Base-by-base conservation (phyloP, 768 basidiomycete genomes). In the Lactarius quietus region DNA sequence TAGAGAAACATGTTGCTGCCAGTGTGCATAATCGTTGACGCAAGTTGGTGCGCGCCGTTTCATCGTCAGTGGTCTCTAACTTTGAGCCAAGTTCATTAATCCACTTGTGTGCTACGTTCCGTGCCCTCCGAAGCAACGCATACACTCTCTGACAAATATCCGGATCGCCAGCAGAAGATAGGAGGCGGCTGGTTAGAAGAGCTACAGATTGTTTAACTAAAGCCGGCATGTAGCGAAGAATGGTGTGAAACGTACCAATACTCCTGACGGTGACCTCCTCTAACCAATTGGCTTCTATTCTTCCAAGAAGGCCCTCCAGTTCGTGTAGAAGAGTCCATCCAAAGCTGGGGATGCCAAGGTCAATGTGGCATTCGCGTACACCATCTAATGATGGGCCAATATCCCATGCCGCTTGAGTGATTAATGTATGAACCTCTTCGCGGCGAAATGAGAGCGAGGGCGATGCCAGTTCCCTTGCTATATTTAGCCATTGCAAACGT, bases 401-500 rank as follows among this genome's bases (percentile, higher is more conserved):
- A 64, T 85, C 81, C 63, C 75, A 78, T 1, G 74, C 75, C 20
- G 83, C 74, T 63, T 84, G 84, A 23, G 70, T 73, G 1, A 85
- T 33, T 1, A 85, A 73, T 0, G 75, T 61, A 65, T 82, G 75
- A 1, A 84, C 78, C 15, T 77, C 80, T 0, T 73, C 73, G 10
- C 70, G 65, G 26, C 73, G 71, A 62, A 86, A 79, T 9, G 74
- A 76, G 57, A 86, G 65, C 0, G 70, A 68, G 28, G 76, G 73
- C 14, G 74, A 74, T 3, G 75, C 73, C 18, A 85, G 66, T 63
- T 82, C 82, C 17, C 78, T 76, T 17, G 77, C 65, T 51, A 85
- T 77, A 62, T 84, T 84, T 54, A 78, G 72, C 83, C 82, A 84
- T 59, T 84, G 83, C 1, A 85, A 65, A 2, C 61, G 70, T 1